Conservation (phyloP, 495 filamentous ascomycete species). For the Parmelia sp. region DNA sequence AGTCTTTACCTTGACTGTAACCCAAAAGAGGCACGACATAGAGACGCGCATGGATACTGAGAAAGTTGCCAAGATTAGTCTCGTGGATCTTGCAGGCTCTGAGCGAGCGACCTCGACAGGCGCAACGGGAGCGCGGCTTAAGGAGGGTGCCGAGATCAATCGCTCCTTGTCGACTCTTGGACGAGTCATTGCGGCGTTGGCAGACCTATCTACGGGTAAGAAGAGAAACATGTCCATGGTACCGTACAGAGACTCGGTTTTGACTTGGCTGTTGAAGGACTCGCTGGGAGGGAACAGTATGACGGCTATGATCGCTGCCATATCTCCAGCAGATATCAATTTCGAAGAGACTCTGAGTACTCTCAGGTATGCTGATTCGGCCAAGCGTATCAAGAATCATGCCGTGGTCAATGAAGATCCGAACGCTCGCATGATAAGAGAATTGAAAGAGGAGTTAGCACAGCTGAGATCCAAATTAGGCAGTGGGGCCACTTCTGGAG, state of each 20-base stretch:
- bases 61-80: slow-evolving; percentile 94
- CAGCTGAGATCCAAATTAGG: slow-evolving; percentile 81
- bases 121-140: slow-evolving; percentile 89
- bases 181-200: slow-evolving; percentile 94
- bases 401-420: slow-evolving; percentile 98
- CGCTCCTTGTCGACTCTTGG: slow-evolving; percentile 92
- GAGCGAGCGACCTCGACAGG: slow-evolving; percentile 95
- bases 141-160: slow-evolving; percentile 99
- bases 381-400: slow-evolving; percentile 99
- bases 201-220: slow-evolving; percentile 82
- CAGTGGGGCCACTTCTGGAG: slow-evolving; percentile 49
- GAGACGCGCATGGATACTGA: slow-evolving; percentile 96
- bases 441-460: slow-evolving; percentile 91
- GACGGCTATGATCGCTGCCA: slow-evolving; percentile 99
- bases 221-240: slow-evolving; percentile 80
- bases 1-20: slow-evolving; percentile 93
- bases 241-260: slow-evolving; percentile 91
- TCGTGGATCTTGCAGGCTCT: slow-evolving; percentile 96
- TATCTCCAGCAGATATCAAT: slow-evolving; percentile 98
- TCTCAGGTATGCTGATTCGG: slow-evolving; percentile 91
- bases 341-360: slow-evolving; percentile 97
- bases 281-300: slow-evolving; percentile 97
- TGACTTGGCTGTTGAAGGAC: slow-evolving; percentile 97
- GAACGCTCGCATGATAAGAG: slow-evolving; percentile 97
- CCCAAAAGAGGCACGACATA: slow-evolving; percentile 85